Evolutionary conservation across 805 yeast genomes (phyloP).

Genomic region (Candida sakaeoensis): DNA sequence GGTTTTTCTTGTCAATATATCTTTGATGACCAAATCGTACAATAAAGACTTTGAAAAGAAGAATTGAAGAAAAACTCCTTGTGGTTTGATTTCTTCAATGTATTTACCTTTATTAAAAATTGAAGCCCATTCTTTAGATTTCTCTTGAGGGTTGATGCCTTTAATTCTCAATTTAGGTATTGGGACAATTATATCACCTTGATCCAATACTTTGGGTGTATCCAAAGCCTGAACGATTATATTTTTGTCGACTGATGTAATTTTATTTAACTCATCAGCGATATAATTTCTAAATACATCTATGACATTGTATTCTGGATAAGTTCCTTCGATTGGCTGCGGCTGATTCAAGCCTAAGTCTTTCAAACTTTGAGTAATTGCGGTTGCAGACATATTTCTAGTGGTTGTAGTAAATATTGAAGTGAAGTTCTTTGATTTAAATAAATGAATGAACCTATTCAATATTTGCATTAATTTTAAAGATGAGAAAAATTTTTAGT

Average conservation of each 20-base stretch:
- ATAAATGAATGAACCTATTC: not conserved
- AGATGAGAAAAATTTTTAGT: conserved; percentile 5
- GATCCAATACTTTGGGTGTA: conserved; percentile 77
- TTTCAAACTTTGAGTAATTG: conserved; percentile 32
- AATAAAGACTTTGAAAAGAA: conserved; percentile 68
- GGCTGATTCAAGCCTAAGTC: conserved; percentile 43
- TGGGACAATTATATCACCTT: conserved; percentile 91
- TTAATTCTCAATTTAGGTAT: conserved; percentile 80
- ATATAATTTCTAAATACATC: conserved; percentile 90
- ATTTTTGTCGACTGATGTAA: conserved; percentile 67
- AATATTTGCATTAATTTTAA: conserved; percentile 5
- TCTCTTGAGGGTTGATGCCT: conserved; percentile 77
- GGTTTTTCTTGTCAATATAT: conserved; percentile 55
- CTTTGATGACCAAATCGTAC: conserved; percentile 65
- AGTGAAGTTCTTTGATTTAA: conserved; percentile 1
- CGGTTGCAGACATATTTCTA: conserved; percentile 12
- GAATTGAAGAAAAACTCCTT: conserved; percentile 91
- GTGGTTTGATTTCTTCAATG: conserved; percentile 68
- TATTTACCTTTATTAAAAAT: conserved; percentile 71
- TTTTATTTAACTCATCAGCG: conserved; percentile 66
- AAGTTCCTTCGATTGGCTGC: conserved; percentile 47
- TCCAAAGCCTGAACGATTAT: conserved; percentile 84
- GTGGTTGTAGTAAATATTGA: conserved; percentile 2
- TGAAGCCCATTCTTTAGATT: conserved; percentile 67
- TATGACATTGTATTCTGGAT: conserved; percentile 74